Conservation (phyloP, 2,329 filamentous ascomycete species). For the Fusarium sp. region DNA sequence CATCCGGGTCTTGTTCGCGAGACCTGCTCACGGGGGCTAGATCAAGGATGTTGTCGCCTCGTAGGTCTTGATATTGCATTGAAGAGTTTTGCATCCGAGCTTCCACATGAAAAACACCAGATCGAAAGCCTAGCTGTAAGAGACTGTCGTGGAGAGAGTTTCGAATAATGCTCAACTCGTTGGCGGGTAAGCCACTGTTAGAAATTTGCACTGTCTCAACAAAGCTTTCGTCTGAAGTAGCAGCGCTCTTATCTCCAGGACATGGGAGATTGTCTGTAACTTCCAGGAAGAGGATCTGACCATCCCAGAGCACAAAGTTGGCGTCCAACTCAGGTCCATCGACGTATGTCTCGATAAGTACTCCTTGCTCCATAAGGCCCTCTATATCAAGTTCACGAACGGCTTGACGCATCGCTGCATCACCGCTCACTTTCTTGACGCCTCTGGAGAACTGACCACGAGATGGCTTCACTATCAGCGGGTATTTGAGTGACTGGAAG, state of each 20-base stretch:
- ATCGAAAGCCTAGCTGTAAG: neutral
- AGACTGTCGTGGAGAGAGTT: neutral
- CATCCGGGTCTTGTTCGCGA: neutral
- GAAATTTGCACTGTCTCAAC: neutral
- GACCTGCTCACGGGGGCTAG: neutral
- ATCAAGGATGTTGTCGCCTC: neutral
- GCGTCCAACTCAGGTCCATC: neutral
- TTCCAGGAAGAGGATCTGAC: neutral
- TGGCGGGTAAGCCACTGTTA: neutral
- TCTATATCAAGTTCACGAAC: neutral
- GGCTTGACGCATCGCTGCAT: neutral
- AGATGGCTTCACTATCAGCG: neutral
- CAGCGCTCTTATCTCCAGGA: neutral
- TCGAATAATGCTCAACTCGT: neutral
- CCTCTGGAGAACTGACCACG: neutral
- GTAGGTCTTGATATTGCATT: neutral
- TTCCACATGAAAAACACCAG: neutral
- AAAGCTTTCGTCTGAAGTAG: neutral
- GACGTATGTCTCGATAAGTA: neutral
- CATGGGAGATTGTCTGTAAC: neutral
- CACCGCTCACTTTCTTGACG: neutral
- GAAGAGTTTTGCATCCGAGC: neutral
- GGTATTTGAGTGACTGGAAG: neutral
- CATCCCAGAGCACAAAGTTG: neutral
- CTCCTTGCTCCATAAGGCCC: neutral